Base-by-base conservation (phyloP, 2,329 filamentous ascomycete genomes). In the Dendrostoma leiphaemia region DNA sequence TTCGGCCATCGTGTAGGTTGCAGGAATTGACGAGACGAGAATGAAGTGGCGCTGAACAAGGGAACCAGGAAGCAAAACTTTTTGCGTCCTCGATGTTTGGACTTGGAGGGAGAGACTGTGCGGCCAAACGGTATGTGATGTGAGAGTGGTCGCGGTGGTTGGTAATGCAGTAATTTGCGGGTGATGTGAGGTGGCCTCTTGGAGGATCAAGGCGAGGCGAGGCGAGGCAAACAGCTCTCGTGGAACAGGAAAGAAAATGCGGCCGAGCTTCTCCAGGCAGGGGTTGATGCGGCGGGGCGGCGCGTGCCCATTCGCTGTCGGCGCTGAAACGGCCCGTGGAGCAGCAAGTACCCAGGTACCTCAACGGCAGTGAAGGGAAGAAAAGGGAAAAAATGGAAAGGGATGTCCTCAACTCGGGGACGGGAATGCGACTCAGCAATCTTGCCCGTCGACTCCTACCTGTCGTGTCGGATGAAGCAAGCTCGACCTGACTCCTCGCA, bases 1-100 rank as follows among this genome's bases (percentile, higher is more conserved):
- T 40, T 74, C 73, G 54, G 72, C 67, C 73, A 75, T 75, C 17
- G 47, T 63, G 60, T 37, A 8, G 19, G 15, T 34, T 47, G 50
- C 8, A 12, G 19, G 19, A 17, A 28, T 17, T 3, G 19, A 38
- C 10, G 12, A 35, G 12, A 17, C 7, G 29, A 29, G 4, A 13
- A 32, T 29, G 26, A 35, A 34, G 26, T n/a, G 17, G 9, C 19
- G 17, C 26, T 26, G 26, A 23, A 3, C 10, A 21, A 40, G 21
- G 37, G 28, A 28, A 13, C 19, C 23, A 34, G 44, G 12, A 37
- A 28, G 46, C 47, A 54, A 57, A 57, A 54, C 47, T 51, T 21
- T 57, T 51, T 53, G 55, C 43, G 43, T 29, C 40, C 35, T 43
- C 24, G 35, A 35, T 10, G 23, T 6, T 3, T 15, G 21, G 23